Percentiles rank a stretch among this genome's conserved stretches.
These are phyloP conservation scores for Pyrenula massariospora DNA, from an alignment of 495 filamentous ascomycete species.

Conservation along the genomic window DNA sequence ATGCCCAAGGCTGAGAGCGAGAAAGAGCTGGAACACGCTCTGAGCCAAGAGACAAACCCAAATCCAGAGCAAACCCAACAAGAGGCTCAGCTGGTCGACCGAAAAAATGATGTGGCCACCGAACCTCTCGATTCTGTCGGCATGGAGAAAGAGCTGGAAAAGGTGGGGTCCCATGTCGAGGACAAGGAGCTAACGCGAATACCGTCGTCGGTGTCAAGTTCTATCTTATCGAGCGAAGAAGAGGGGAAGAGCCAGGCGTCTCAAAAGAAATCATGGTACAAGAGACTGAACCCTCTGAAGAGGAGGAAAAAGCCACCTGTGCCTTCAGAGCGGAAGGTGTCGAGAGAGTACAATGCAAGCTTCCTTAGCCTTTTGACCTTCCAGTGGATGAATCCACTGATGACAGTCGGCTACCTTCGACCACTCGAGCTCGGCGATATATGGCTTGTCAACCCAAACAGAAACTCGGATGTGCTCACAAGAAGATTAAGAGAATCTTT, in stretches of 20 bases:
- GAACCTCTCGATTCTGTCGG: not conserved
- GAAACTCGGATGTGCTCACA: conserved; percentile 57
- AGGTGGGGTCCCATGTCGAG: conserved; percentile 3
- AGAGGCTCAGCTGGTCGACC: not conserved
- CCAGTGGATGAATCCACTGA: conserved; percentile 53
- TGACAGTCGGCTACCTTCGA: conserved; percentile 62
- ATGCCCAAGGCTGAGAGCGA: not conserved
- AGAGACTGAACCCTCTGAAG: conserved; percentile 43
- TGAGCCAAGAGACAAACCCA: not conserved
- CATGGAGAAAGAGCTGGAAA: conserved; percentile 5
- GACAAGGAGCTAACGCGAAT: conserved; percentile 1
- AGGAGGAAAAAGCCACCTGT: conserved; percentile 37
- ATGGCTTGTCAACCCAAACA: conserved; percentile 72
- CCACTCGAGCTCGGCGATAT: conserved; percentile 76
- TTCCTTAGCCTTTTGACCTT: conserved; percentile 45
- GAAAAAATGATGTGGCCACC: not conserved
- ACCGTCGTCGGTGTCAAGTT: not conserved
- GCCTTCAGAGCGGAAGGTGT: conserved; percentile 34
- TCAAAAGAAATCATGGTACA: conserved; percentile 37
- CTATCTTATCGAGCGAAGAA: not conserved
- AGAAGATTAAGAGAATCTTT: conserved; percentile 54
- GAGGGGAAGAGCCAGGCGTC: conserved; percentile 13
- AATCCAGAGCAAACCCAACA: not conserved
- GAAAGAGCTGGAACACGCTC: not conserved
- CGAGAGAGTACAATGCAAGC: conserved; percentile 38